These are phyloP conservation scores for Taphrina betulina DNA, from an alignment of 1,139 yeast species.

Conservation along the genomic window DNA sequence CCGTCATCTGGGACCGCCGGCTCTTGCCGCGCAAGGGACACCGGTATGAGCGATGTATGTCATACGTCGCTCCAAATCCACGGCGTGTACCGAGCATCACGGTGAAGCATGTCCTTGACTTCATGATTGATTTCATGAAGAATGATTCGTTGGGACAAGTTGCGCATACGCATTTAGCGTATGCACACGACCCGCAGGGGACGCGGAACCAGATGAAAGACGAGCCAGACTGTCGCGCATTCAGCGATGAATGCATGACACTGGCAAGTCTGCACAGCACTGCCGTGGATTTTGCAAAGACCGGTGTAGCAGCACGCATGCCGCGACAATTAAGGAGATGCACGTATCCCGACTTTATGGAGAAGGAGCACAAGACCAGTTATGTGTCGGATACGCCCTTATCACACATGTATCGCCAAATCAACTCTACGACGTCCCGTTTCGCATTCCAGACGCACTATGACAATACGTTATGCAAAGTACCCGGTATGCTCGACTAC, in stretches of 20 bases:
- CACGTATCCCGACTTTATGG: conserved; percentile 35
- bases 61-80: conserved; percentile 15
- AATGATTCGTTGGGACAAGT: conserved; percentile 33
- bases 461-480: conserved; percentile 18
- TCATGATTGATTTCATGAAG: conserved; percentile 33
- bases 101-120: conserved; percentile 23
- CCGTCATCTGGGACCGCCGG: conserved; percentile 34
- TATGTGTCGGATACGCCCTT: conserved; percentile 8
- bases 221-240: not conserved
- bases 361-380: not conserved
- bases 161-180: conserved; percentile 34
- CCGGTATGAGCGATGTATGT: conserved; percentile 24
- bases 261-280: conserved; percentile 34
- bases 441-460: conserved; percentile 6
- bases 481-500: conserved; percentile 19
- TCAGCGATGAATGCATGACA: conserved; percentile 19
- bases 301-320: conserved; percentile 33
- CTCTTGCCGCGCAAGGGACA: conserved; percentile 33
- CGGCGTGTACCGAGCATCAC: conserved; percentile 1
- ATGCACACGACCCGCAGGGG: conserved; percentile 25
- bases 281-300: conserved; percentile 35
- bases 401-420: conserved; percentile 1
- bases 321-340: conserved; percentile 8
- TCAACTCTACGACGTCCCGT: not conserved
- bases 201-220: conserved; percentile 31